Percentiles rank a stretch among this genome's conserved stretches.
Conservation (phyloP, 441 rosid genomes). For the Croton setiger region DNA sequence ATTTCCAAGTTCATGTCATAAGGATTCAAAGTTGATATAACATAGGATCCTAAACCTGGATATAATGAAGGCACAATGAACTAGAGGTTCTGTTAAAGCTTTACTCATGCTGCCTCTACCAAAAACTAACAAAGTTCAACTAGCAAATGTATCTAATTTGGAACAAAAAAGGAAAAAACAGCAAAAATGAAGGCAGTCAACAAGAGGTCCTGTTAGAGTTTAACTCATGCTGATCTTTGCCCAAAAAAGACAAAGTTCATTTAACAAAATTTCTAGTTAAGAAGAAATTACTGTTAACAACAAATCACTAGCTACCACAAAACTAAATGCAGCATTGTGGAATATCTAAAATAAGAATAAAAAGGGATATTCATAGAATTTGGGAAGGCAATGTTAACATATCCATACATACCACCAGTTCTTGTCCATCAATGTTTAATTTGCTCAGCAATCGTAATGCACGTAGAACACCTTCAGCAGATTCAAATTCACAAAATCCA, state of each 20-base stretch:
- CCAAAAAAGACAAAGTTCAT: not conserved
- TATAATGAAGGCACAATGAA: not conserved
- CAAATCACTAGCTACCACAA: not conserved
- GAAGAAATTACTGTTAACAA: not conserved
- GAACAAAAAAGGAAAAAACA: not conserved
- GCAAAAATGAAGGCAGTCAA: not conserved
- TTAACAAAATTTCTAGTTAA: constrained; percentile 1
- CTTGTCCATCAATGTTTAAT: constrained; percentile 91
- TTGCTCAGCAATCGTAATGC: constrained; percentile 87
- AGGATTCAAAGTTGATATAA: not conserved
- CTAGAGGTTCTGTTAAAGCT: no score
- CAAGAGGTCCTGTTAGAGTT: not conserved
- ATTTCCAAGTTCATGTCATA: not conserved
- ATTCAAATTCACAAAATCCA: constrained; percentile 96
- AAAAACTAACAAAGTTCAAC: no score
- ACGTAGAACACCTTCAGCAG: constrained; percentile 96
- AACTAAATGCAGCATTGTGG: not conserved
- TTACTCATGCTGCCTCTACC: not conserved
- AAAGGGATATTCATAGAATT: constrained; percentile 8
- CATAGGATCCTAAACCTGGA: not conserved
- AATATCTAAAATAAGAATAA: not conserved
- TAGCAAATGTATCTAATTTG: no score
- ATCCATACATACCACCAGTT: constrained; percentile 65
- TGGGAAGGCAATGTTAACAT: not conserved
- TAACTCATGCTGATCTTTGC: not conserved